Base-by-base conservation (phyloP, 352 stramenopile genomes). In the Phytopythium ostracodes region DNA sequence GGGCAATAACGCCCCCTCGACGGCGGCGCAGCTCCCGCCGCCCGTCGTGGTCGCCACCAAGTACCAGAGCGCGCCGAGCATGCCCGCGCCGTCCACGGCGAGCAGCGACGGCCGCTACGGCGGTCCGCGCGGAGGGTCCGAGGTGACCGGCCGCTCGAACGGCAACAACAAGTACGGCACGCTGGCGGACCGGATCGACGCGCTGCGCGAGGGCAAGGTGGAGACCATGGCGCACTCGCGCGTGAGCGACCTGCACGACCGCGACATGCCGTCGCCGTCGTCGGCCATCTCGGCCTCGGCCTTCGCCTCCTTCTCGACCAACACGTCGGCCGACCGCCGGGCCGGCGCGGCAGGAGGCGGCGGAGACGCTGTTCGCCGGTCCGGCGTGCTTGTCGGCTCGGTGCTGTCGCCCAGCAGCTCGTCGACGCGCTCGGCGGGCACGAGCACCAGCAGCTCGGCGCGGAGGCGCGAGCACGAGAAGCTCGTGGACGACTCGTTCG, bases 151-250 rank as follows among this genome's bases (percentile, higher is more conserved):
- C 24, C 24, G 24, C 36, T 6, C 38, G 15, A 50, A 12, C 6
- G 52, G 66, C n/a, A 73, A 60, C n/a, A 73, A 60, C 59, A 49
- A 27, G 42, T 60, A 52, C 43, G 59, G 33, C 15, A 88, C 81
- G 31, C 68, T 91, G 40, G 79, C 81, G 24, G 72, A 84, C 50
- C 76, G 79, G 20, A 91, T 91, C 43, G 76, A 89, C 36, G 81
- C 77, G 12, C 63, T 91, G 31, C 67, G 81, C 17, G 77, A 86
- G 44, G 73, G 77, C 29, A 67, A 62, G 4, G 68, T 76, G 17
- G 68, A 79, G 35, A 83, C 14, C 24, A 53, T 85, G 59, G 70
- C 79, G 40, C 70, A 84, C 64, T 77, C 70, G 5, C 74, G 77
- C n/a, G 77, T 84, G 35, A 88, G 77, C 55, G 54, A 73, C 11